Percentiles rank a stretch among this genome's conserved stretches.
Conservation (phyloP, 1,284 basidiomycete species). For the Mycena citricolor region DNA sequence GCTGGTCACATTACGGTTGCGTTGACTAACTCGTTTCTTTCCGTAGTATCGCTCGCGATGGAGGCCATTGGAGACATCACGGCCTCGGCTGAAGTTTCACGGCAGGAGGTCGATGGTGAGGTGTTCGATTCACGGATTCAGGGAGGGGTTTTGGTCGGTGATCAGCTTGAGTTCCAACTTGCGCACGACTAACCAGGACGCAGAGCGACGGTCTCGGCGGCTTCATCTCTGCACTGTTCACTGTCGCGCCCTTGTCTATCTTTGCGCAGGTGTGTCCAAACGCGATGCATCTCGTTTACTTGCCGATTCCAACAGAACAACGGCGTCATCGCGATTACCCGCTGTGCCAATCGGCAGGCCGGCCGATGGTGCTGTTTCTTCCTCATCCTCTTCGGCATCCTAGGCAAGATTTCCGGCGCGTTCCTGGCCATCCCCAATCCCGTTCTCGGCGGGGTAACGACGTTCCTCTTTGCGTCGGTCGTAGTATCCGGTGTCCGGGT, state of each 20-base stretch:
- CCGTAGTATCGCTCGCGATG: slow-evolving; percentile 71
- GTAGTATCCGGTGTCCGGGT: slow-evolving; percentile 72
- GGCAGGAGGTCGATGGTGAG: slow-evolving; percentile 62
- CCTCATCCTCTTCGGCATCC: slow-evolving; percentile 70
- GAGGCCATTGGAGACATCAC: slow-evolving; percentile 88
- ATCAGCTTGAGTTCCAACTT: not conserved
- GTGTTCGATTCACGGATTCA: slow-evolving; percentile 81
- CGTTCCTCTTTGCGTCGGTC: slow-evolving; percentile 71
- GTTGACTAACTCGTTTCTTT: not conserved
- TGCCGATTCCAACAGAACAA: slow-evolving; percentile 61
- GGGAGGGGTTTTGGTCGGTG: slow-evolving; percentile 74
- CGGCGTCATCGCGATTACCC: slow-evolving; percentile 76
- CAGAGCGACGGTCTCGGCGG: slow-evolving; percentile 74
- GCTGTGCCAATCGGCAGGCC: slow-evolving; percentile 73
- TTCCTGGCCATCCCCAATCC: slow-evolving; percentile 81
- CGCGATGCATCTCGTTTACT: not conserved
- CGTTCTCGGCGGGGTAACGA: slow-evolving; percentile 83
- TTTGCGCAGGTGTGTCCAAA: slow-evolving; percentile 64
- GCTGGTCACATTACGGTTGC: not conserved
- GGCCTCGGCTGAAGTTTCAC: slow-evolving; percentile 79
- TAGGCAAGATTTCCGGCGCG: slow-evolving; percentile 80
- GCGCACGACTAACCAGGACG: not conserved
- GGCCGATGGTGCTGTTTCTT: slow-evolving; percentile 74
- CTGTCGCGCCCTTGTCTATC: slow-evolving; percentile 76
- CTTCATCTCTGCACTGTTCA: slow-evolving; percentile 76